Evolutionary conservation across 306 rosid genomes (phyloP), one percentile per base, ranked within the genome.

Genomic region (Comarum palustre): DNA sequence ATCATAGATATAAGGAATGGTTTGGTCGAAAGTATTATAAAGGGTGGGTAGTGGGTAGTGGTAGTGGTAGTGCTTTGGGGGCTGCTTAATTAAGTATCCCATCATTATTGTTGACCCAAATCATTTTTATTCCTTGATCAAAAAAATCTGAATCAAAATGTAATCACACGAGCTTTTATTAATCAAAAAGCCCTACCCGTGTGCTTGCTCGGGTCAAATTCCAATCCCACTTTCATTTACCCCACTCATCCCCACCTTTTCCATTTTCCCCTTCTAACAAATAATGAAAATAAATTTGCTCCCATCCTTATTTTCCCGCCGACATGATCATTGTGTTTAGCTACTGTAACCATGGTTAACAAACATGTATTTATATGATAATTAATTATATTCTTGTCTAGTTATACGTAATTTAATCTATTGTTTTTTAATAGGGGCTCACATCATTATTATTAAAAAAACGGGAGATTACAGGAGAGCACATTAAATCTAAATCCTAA

Each of bases 71-170:
- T 27, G 5, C 27, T 11, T 27, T 55, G 62, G 27, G 62, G 4
- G 17, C 15, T 24, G 36, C 4, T 22, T 24, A 12, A 29, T 59
- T 59, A 59, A 59, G 65, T 59, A 27, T 12, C 20, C 9, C 38
- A 59, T 29, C 29, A 59, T 59, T 60, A 59, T 59, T 60, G n/a
- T 60, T 60, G 66, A 60, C 42, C 41, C 20, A 31, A 39, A 16
- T 29, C 15, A 59, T 59, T 24, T 9, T 27, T 59, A 31, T 25
- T 20, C 25, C 58, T 19, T 17, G 6, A 48, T 48, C 25, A 19
- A 20, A 50, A 48, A 34, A 10, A 9, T 20, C 13, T 1, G 24
- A 50, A 51, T 51, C 57, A 19, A 51, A 51, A 51, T 51, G 27
- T 51, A n/a, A 51, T 72, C 43, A 73, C 58, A 24, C 29, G 41